Conservation (phyloP, 2,329 filamentous ascomycete genomes). For the Plectosphaerella sp. region DNA sequence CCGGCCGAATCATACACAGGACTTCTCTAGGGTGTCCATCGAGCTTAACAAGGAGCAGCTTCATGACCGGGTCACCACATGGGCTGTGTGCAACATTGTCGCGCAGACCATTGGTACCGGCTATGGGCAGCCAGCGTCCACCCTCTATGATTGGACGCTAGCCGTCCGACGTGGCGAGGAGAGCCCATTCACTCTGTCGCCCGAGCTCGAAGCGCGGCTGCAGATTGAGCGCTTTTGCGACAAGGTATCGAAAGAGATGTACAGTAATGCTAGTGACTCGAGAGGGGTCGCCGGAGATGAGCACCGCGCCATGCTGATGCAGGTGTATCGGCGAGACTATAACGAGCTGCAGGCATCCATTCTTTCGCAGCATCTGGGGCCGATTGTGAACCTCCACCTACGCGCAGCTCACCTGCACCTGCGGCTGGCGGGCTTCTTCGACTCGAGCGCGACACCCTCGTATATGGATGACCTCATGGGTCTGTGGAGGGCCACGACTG, state of each 20-base stretch:
- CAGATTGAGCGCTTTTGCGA: constrained; percentile 72
- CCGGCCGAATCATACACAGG: constrained; percentile 75
- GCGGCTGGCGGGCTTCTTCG: constrained; percentile 75
- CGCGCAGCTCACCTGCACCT: constrained; percentile 71
- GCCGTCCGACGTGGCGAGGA: constrained; percentile 56
- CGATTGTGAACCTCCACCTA: constrained; percentile 61
- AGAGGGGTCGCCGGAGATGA: constrained; percentile 65
- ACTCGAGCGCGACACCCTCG: constrained; percentile 65
- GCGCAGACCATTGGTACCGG: constrained; percentile 79
- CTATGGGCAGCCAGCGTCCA: constrained; percentile 76
- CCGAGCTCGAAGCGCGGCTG: constrained; percentile 62
- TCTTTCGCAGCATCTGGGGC: constrained; percentile 52
- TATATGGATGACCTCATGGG: constrained; percentile 73
- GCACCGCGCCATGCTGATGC: constrained; percentile 61
- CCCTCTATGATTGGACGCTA: constrained; percentile 71
- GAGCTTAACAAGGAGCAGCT: constrained; percentile 76
- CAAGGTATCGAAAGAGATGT: constrained; percentile 75
- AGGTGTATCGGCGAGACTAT: constrained; percentile 62
- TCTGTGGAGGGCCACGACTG: constrained; percentile 67
- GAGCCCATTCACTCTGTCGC: constrained; percentile 52
- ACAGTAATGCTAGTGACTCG: constrained; percentile 71
- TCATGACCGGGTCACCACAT: constrained; percentile 72
- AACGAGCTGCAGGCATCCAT: constrained; percentile 59
- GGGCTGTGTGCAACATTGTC: constrained; percentile 83
- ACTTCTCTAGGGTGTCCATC: constrained; percentile 72